Evolutionary conservation across 23 red algal genomes (phyloP).

Genomic region (Gracilaria caudata): DNA sequence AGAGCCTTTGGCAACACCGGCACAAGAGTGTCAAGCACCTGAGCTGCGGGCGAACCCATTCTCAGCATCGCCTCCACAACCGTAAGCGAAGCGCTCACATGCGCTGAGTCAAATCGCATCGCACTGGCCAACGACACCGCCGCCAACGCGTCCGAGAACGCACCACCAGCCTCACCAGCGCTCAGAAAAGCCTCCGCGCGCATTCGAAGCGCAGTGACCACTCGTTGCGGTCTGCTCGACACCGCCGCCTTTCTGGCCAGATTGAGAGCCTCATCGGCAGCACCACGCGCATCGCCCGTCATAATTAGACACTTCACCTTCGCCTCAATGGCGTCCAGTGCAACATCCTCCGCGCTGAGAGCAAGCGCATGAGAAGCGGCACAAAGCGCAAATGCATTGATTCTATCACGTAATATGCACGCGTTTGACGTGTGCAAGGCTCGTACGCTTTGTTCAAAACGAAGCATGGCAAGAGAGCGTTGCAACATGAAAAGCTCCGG

Average conservation of each 20-base stretch:
- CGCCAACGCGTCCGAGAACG: slow-evolving; percentile 30
- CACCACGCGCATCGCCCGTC: slow-evolving; percentile 5
- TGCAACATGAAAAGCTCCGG: slow-evolving; percentile 44
- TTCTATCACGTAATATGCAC: not conserved
- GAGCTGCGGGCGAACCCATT: slow-evolving; percentile 1
- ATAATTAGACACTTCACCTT: slow-evolving; percentile 4
- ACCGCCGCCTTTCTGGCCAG: slow-evolving; percentile 35
- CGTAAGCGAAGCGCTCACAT: slow-evolving; percentile 37
- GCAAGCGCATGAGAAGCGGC: not conserved
- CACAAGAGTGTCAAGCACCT: not conserved
- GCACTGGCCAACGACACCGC: slow-evolving; percentile 50
- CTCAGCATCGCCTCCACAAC: slow-evolving; percentile 41
- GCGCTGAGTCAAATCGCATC: slow-evolving; percentile 39
- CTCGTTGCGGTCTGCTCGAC: slow-evolving; percentile 12
- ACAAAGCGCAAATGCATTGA: slow-evolving; percentile 21
- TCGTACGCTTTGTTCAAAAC: slow-evolving; percentile 18
- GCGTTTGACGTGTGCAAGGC: slow-evolving; percentile 7
- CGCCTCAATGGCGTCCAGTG: slow-evolving; percentile 50
- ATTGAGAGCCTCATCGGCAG: slow-evolving; percentile 35
- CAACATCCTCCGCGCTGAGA: slow-evolving; percentile 21
- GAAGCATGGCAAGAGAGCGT: slow-evolving; percentile 23
- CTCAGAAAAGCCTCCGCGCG: slow-evolving; percentile 44
- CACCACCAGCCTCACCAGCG: not conserved
- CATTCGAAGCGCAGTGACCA: slow-evolving; percentile 31
- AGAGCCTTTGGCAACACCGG: slow-evolving; percentile 25